Conservation (phyloP, 2,329 filamentous ascomycete genomes). For the Sarocladium brachiariae region DNA sequence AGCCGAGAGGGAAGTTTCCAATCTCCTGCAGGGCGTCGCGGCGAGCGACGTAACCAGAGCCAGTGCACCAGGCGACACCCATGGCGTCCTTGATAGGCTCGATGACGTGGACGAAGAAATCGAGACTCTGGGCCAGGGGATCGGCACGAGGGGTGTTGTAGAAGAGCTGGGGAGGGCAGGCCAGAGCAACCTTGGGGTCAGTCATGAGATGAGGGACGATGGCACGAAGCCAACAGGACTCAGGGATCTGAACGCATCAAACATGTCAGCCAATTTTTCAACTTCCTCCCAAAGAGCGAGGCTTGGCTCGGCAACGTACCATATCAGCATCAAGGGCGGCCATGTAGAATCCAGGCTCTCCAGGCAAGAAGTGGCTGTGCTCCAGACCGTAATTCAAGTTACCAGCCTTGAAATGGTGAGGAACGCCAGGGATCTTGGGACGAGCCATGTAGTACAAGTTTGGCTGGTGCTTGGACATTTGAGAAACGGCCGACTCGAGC, state of each 20-base stretch:
- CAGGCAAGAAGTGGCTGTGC: constrained; percentile 40
- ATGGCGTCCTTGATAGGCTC: constrained; percentile 44
- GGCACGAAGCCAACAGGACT: constrained; percentile 52
- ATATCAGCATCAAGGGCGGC: constrained; percentile 62
- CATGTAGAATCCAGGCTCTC: constrained; percentile 50
- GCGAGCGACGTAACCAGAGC: constrained; percentile 54
- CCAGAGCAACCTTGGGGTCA: constrained; percentile 50
- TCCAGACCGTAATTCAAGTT: constrained; percentile 57
- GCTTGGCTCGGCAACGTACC: constrained; percentile 25
- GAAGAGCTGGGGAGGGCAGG: constrained; percentile 56
- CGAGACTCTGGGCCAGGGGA: constrained; percentile 50
- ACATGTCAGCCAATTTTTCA: constrained; percentile 1
- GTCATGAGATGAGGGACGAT: constrained; percentile 52
- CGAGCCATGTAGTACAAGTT: constrained; percentile 49
- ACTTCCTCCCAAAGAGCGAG: neutral
- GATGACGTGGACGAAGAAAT: constrained; percentile 50
- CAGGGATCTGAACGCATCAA: constrained; percentile 49
- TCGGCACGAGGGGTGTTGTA: constrained; percentile 56
- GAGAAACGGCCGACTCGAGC: constrained; percentile 32
- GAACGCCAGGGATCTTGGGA: constrained; percentile 38
- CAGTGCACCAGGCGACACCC: constrained; percentile 57
- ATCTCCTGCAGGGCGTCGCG: constrained; percentile 54
- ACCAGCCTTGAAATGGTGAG: constrained; percentile 56
- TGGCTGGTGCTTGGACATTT: constrained; percentile 31
- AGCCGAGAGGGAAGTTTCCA: constrained; percentile 54